A percentile compares a stretch with the other conserved stretches of the same genome.
Evolutionary conservation across 495 filamentous ascomycete genomes (phyloP).

Genomic region (Daldinia decipiens): DNA sequence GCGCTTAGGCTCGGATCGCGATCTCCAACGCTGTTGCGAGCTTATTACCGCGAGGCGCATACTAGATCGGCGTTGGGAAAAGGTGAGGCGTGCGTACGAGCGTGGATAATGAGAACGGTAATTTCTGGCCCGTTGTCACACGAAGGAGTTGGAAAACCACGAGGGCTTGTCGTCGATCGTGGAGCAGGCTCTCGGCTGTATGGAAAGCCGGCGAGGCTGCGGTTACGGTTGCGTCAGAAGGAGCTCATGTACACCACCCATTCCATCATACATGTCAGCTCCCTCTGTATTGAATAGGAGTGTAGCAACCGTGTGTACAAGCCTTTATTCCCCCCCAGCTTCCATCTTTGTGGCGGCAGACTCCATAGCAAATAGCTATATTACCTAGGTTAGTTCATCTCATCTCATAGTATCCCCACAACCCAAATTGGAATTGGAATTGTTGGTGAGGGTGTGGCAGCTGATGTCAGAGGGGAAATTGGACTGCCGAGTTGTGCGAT

Average conservation of each 20-base stretch:
- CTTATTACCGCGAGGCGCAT: not conserved
- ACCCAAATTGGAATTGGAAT: conserved; percentile 10
- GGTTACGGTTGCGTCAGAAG: conserved; percentile 10
- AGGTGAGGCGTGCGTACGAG: conserved; percentile 13
- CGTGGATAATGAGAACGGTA: not conserved
- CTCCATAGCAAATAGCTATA: not conserved
- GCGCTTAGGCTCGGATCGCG: not conserved
- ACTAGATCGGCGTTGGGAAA: not conserved
- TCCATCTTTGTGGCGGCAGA: not conserved
- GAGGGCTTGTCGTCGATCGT: conserved; percentile 24
- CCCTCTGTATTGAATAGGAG: conserved; percentile 29
- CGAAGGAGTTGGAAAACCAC: conserved; percentile 22
- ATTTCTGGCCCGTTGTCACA: conserved; percentile 20
- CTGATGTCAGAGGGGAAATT: conserved; percentile 42
- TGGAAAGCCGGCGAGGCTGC: conserved; percentile 25
- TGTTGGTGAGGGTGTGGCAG: conserved; percentile 30
- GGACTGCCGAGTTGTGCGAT: conserved; percentile 39
- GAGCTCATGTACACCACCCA: conserved; percentile 15
- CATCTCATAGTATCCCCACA: conserved; percentile 7
- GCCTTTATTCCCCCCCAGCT: not conserved
- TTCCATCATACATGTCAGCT: not conserved
- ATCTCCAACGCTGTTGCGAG: not conserved
- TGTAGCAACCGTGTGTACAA: conserved; percentile 20
- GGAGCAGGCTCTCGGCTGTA: conserved; percentile 25
- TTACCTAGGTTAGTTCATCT: not conserved